Evolutionary conservation across 2,329 filamentous ascomycete genomes (phyloP), one percentile per base, ranked within the genome.

Genomic region (Calonectria henricotiae): DNA sequence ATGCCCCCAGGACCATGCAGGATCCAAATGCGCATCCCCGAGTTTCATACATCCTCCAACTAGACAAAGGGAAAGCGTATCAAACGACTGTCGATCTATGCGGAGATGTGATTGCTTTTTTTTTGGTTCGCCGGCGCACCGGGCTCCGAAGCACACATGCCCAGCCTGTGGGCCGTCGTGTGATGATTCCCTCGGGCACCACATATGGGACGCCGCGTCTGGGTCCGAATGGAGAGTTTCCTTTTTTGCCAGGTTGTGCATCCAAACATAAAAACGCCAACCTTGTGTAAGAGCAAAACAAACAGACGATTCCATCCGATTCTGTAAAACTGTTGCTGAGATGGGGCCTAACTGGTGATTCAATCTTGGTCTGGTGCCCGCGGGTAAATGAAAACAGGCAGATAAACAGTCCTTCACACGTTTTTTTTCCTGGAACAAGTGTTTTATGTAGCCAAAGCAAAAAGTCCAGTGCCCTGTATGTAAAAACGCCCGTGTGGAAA

Each of bases 1-100:
- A 74, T 74, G 75, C 74, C 71, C 74, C 71, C 68, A 68, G 68
- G 65, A 71, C 72, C 75, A 74, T 77, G 73, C 76, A 77, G 75
- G 63, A 69, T 70, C 64, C 58, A 58, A 64, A 69, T 71, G 51
- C 67, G 66, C 68, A 68, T 51, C 69, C 61, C 69, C 71, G 35
- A 74, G 58, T 27, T 47, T 30, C 54, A 43, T 60, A 41, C 35
- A 30, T 65, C 54, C 46, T 64, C 58, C 27, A 62, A 41, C 54
- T 8, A 61, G 54, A 75, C 73, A 77, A 77, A 76, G 69, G 69
- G 68, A 71, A 76, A 74, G 25, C 67, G 68, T 71, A 66, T 67
- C 55, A 62, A 72, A 71, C 69, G 71, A 73, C 60, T 75, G 74
- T 71, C 75, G 73, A 67, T 73, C 75, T 76, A 64, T 71, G 70